Evolutionary conservation across 768 basidiomycete species (phyloP), one percentile per base, ranked within the genome.

Genomic region (Boletus barrowsii): DNA sequence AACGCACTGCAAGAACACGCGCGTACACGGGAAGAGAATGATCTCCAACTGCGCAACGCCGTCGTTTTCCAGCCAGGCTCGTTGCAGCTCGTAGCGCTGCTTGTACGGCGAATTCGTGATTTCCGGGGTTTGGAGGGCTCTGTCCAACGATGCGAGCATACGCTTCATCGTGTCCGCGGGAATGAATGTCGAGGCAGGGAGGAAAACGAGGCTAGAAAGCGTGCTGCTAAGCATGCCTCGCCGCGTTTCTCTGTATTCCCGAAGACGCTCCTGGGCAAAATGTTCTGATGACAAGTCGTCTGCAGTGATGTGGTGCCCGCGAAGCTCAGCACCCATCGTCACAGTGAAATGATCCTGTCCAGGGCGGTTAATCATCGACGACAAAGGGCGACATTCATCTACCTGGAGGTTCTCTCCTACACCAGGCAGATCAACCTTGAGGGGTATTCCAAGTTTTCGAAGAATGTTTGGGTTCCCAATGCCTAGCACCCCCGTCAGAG

Each of bases 401-500:
- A 35, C 33, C 33, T 35, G 33, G 10, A 35, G 14, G 14, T 35
- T 35, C 14, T 35, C 33, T 35, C 72, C 70, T 4, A 72, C 73
- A 13, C 70, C 66, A 35, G 68, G 72, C 29, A 71, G 65, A 42
- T 73, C 63, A n/a, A 75, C 36, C 44, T 66, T 60, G 24, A 64
- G 60, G 10, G 64, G 53, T 41, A 74, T 69, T 10, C 50, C 44
- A 22, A 63, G 51, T 18, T 35, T 41, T 18, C 43, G 49, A 46
- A 58, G 42, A 36, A 62, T 47, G 20, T 40, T 39, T 1, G 54
- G 51, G 37, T 54, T 56, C 26, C 62, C 54, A 7, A 63, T 49
- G 17, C 62, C 62, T 22, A 22, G 26, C 11, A 8, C 17, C 7
- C 10, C 32, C 5, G 3, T 53, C 11, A 60, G 41, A 49, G 15